A percentile compares a stretch with the other conserved stretches of the same genome.
Evolutionary conservation across 169 alveolate species (phyloP).

Genomic region (Eimeria sp.): DNA sequence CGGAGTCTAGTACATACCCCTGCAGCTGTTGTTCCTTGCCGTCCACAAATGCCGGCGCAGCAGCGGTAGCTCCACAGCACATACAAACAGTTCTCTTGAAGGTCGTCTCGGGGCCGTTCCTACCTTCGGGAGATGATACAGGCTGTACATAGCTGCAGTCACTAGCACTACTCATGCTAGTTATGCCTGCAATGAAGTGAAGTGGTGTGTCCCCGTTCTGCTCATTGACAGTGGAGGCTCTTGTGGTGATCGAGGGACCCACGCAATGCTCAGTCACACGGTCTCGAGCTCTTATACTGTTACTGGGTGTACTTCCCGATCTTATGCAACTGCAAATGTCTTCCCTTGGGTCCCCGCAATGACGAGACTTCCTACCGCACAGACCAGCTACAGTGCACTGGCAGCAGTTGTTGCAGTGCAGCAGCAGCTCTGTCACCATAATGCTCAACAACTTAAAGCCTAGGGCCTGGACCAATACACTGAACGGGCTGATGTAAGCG

Average conservation of each 20-base stretch:
- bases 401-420: conserved; percentile 38
- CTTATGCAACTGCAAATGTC: conserved; percentile 5
- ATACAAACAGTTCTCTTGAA: not conserved
- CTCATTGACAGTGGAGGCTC: not conserved
- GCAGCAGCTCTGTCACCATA: conserved; percentile 46
- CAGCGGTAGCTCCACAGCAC: conserved; percentile 31
- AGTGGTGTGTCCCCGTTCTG: not conserved
- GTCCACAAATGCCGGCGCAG: conserved; percentile 1
- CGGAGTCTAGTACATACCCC: conserved; percentile 47
- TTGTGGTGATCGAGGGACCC: not conserved
- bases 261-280: not conserved
- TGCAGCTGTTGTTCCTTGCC: not conserved
- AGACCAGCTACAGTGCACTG: not conserved
- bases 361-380: not conserved
- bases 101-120: not conserved
- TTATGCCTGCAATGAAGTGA: not conserved
- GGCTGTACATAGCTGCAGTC: not conserved
- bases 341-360: not conserved
- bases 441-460: conserved; percentile 23
- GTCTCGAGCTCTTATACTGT: not conserved
- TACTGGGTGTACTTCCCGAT: not conserved
- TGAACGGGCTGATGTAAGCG: conserved; percentile 26
- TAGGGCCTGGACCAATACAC: conserved; percentile 29
- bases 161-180: not conserved
- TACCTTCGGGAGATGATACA: not conserved